Conservation (phyloP, 2,329 filamentous ascomycete species). For the Phyllosticta capitalensis region DNA sequence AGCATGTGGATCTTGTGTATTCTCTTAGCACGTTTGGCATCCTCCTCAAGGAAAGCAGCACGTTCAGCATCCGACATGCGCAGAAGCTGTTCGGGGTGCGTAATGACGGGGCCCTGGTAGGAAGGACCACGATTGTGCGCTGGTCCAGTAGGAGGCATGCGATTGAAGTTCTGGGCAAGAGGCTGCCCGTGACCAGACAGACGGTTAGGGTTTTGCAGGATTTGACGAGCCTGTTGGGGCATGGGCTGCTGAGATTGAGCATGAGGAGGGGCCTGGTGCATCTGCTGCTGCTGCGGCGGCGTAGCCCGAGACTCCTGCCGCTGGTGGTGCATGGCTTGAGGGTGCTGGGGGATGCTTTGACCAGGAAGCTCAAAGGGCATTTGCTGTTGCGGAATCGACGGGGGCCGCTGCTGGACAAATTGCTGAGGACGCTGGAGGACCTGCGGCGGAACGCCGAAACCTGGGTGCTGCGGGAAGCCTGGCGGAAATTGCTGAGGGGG, state of each 20-base stretch:
- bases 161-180: slow-evolving; percentile 19
- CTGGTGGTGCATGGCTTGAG: slow-evolving; percentile 26
- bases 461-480: slow-evolving; percentile 9
- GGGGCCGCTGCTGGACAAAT: slow-evolving; percentile 29
- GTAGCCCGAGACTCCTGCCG: slow-evolving; percentile 17
- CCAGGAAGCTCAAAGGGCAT: slow-evolving; percentile 35
- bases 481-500: slow-evolving; percentile 15
- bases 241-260: slow-evolving; percentile 34
- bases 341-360: slow-evolving; percentile 25
- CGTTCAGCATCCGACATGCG: slow-evolving; percentile 78
- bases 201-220: slow-evolving; percentile 69
- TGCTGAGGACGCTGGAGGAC: slow-evolving; percentile 41
- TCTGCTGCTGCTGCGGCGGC: not conserved
- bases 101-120: slow-evolving; percentile 43
- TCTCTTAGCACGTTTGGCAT: slow-evolving; percentile 88
- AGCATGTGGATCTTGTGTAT: slow-evolving; percentile 96
- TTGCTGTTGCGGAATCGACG: slow-evolving; percentile 33
- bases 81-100: slow-evolving; percentile 64
- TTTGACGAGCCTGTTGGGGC: slow-evolving; percentile 53
- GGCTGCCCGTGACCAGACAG: slow-evolving; percentile 37
- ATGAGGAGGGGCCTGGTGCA: slow-evolving; percentile 14
- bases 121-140: slow-evolving; percentile 38
- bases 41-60: slow-evolving; percentile 73
- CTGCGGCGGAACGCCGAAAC: slow-evolving; percentile 33
- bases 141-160: slow-evolving; percentile 25